Evolutionary conservation across 495 filamentous ascomycete species (phyloP).

Genomic region (Jackrogersella minutella): DNA sequence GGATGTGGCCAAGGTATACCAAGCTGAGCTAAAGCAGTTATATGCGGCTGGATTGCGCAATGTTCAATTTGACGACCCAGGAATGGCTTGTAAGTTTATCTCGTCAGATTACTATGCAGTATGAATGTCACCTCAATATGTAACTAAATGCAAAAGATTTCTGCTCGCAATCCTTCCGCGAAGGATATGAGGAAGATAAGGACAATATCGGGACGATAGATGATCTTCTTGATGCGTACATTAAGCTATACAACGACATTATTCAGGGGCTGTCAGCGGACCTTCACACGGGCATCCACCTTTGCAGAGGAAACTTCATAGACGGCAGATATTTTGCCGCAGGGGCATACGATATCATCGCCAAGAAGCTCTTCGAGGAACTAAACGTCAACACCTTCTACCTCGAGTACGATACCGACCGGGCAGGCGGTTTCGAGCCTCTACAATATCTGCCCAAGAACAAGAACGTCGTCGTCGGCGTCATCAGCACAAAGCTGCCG

Average conservation of each 20-base stretch:
- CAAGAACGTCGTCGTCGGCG: constrained; percentile 80
- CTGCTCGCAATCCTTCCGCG: constrained; percentile 77
- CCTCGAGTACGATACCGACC: constrained; percentile 81
- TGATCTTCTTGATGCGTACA: constrained; percentile 75
- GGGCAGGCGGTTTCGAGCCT: constrained; percentile 81
- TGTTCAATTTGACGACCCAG: constrained; percentile 79
- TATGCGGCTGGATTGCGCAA: constrained; percentile 75
- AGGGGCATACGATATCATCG: constrained; percentile 82
- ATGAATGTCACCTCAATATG: background rate
- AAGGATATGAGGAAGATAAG: constrained; percentile 68
- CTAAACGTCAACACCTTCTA: constrained; percentile 82
- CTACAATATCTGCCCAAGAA: constrained; percentile 73
- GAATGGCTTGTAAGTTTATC: constrained; percentile 70
- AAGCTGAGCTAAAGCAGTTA: constrained; percentile 67
- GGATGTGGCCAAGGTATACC: constrained; percentile 78
- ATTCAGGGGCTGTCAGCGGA: constrained; percentile 69
- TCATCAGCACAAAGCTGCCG: constrained; percentile 77
- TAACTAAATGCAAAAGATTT: constrained; percentile 65
- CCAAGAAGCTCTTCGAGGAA: constrained; percentile 78
- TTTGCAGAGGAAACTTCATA: constrained; percentile 85
- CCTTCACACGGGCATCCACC: constrained; percentile 77
- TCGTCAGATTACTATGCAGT: background rate
- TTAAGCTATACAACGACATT: constrained; percentile 78
- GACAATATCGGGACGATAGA: constrained; percentile 64
- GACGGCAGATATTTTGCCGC: constrained; percentile 80